Evolutionary conservation across 805 yeast genomes (phyloP), one percentile per base, ranked within the genome.

Genomic region (Scheffersomyces ergatensis): DNA sequence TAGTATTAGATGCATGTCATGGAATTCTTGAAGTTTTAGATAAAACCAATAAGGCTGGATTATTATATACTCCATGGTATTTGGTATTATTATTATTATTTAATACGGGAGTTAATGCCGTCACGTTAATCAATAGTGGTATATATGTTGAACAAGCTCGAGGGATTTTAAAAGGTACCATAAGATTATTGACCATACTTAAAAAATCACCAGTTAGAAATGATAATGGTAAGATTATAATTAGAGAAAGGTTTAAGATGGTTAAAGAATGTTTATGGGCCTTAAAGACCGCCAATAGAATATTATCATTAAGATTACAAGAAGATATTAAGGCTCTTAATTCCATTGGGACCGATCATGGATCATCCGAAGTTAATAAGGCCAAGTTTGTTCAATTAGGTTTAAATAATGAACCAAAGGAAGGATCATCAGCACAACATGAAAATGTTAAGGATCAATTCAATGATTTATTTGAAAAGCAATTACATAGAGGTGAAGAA

Each of bases 221-320:
- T 38, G 55, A 49, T 7, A 43, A 61, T 49, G 66, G 69, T 9
- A 60, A 57, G 36, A 46, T 58, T 5, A 41, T 68, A 9, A 49
- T 58, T 33, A 50, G 55, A 30, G 62, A 58, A 39, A 49, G 75
- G 31, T 70, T 67, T 49, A 65, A 62, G 38, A 80, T 80, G 86
- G 76, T 74, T 11, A 65, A 70, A 33, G 85, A 80, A 53, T 77
- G 83, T 50, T 50, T 77, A n/a, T 81, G 85, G 86, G 79, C 76
- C 2, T 50, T 81, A 32, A 78, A 77, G 45, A 75, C 73, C 66
- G 60, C 78, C 43, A 78, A 77, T 50, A 77, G 74, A 44, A 68
- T 79, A 49, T 58, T 75, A 34, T 57, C 71, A n/a, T 56, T 76
- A 37, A 59, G 78, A 35, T 58, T 77, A 39, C 55, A 65, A 34